These are phyloP conservation scores for Pyrenochaeta sp. DNA, from an alignment of 2,329 filamentous ascomycete genomes.

Conservation along the genomic window DNA sequence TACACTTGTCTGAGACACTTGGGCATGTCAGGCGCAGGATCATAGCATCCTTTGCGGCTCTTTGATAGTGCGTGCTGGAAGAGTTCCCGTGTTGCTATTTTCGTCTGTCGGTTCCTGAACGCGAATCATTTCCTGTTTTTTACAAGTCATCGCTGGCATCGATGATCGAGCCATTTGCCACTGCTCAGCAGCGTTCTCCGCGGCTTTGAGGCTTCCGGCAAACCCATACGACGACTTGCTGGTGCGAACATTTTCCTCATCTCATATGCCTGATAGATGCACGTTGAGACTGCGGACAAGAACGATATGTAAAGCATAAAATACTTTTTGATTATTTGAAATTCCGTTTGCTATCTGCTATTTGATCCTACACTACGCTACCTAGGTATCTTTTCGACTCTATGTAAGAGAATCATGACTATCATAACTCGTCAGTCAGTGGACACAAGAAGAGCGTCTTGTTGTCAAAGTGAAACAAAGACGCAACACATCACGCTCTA, in stretches of 20 bases:
- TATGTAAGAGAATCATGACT: conserved; percentile 30
- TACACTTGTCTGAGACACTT: neutral
- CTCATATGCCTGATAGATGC: too few species aligned
- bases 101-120: neutral
- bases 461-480: conserved; percentile 13
- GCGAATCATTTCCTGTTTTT: conserved; percentile 6
- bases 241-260: too few species aligned
- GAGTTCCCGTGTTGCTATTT: neutral
- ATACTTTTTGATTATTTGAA: neutral
- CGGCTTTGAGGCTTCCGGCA: too few species aligned
- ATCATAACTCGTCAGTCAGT: conserved; percentile 30
- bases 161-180: neutral
- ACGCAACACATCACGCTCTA: conserved; percentile 17
- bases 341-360: conserved; percentile 2
- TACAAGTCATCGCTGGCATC: neutral
- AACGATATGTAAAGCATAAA: neutral
- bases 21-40: neutral
- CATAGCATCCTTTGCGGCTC: too few species aligned
- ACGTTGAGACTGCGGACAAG: neutral
- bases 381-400: conserved; percentile 28
- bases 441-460: conserved; percentile 17
- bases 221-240: neutral
- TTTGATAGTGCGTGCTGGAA: too few species aligned
- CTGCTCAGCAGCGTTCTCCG: neutral
- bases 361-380: conserved; percentile 14